Evolutionary conservation across 257 asterid genomes (phyloP).

Genomic region (Salvia miltiorrhiza): DNA sequence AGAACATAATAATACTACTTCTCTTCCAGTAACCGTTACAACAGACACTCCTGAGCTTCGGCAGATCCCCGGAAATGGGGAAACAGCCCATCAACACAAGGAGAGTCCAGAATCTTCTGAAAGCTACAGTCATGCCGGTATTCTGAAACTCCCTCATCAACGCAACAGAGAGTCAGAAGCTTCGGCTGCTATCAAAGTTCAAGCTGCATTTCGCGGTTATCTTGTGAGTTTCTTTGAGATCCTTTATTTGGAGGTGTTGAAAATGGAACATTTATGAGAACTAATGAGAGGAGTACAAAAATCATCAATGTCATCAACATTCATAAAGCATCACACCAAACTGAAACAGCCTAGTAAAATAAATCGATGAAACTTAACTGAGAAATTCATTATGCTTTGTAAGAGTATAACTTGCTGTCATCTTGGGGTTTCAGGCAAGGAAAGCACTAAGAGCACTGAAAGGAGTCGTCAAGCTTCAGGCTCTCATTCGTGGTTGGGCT

Average conservation of each 20-base stretch:
- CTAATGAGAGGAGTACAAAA: background rate
- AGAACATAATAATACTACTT: slow-evolving; percentile 25
- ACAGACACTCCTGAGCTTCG: slow-evolving; percentile 6
- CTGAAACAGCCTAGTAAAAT: background rate
- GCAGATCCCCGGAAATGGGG: slow-evolving; percentile 4
- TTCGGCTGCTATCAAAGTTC: slow-evolving; percentile 64
- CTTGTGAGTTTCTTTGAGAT: slow-evolving; percentile 49
- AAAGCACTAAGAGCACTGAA: slow-evolving; percentile 81
- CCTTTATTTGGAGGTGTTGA: background rate
- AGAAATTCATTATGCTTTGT: too few species aligned
- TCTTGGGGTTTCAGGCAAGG: slow-evolving; percentile 54
- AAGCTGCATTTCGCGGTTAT: slow-evolving; percentile 74
- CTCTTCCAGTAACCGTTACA: slow-evolving; percentile 21
- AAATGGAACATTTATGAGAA: background rate
- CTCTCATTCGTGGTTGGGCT: slow-evolving; percentile 89
- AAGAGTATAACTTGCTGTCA: background rate
- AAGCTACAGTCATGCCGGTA: background rate
- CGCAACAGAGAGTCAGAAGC: slow-evolving; percentile 24
- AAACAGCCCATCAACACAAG: slow-evolving; percentile 19
- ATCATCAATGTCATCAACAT: background rate
- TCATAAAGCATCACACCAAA: background rate
- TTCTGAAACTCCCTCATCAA: slow-evolving; percentile 5
- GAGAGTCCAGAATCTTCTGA: slow-evolving; percentile 25
- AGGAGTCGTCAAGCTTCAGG: slow-evolving; percentile 92
- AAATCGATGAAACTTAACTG: slow-evolving; percentile 1